A percentile compares a stretch with the other conserved stretches of the same genome.
These are phyloP conservation scores for Trichosanthes cucumerina DNA, from an alignment of 306 rosid species.

Conservation along the genomic window DNA sequence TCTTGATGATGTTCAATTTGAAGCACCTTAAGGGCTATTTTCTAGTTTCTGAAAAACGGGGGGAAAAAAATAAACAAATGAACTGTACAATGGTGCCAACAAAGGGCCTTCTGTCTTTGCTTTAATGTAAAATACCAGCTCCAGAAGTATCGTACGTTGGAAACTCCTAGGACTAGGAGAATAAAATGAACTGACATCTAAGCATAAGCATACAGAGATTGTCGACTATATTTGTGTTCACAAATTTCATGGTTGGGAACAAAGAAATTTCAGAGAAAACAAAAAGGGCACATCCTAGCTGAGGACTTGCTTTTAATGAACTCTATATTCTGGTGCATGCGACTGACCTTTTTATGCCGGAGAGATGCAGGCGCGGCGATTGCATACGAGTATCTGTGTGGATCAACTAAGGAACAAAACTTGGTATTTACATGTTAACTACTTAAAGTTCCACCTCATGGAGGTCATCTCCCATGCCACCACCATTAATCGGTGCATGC, in stretches of 20 bases:
- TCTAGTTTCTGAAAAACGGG: conserved; percentile 23
- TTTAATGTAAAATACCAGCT: conserved; percentile 23
- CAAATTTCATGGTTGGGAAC: conserved; percentile 3
- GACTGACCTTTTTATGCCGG: conserved; percentile 23
- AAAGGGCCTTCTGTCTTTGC: conserved; percentile 23
- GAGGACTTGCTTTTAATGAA: conserved; percentile 17
- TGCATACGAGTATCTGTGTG: conserved; percentile 25
- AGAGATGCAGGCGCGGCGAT: conserved; percentile 35
- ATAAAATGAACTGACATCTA: conserved; percentile 18
- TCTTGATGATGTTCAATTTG: conserved; percentile 18
- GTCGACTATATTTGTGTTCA: conserved; percentile 15
- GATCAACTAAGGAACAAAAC: conserved; percentile 51
- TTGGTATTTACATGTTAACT: conserved; percentile 59
- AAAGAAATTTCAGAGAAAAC: conserved; percentile 15
- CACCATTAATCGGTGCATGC: conserved; percentile 24
- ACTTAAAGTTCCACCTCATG: conserved; percentile 79
- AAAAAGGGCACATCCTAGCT: conserved; percentile 4
- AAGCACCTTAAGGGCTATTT: conserved; percentile 19
- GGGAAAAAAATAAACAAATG: conserved; percentile 54
- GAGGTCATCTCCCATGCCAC: conserved; percentile 59
- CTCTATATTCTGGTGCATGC: conserved; percentile 22
- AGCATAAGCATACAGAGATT: conserved; percentile 18
- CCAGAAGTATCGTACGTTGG: conserved; percentile 27
- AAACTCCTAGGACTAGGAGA: conserved; percentile 25
- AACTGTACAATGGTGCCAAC: conserved; percentile 39